Conservation (phyloP, 2,329 filamentous ascomycete genomes). For the Penicillium polonicum region DNA sequence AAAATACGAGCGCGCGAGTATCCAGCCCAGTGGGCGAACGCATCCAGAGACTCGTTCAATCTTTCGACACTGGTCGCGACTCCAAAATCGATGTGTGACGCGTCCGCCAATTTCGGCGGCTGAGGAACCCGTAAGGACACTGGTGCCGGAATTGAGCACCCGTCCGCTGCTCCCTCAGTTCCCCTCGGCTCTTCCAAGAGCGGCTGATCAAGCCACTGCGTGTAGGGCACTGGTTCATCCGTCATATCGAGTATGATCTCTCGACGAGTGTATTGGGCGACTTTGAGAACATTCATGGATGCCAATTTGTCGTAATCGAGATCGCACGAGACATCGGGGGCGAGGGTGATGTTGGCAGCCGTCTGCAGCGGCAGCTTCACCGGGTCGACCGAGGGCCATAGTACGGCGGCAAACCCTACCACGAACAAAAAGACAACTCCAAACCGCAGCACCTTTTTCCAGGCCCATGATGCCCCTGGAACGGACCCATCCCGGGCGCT, state of each 20-base stretch:
- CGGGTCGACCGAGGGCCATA: conserved; percentile 28
- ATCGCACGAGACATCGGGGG: conserved; percentile 29
- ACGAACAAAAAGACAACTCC: conserved; percentile 27
- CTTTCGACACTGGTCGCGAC: conserved; percentile 56
- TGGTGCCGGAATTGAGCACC: conserved; percentile 45
- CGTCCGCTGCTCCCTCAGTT: conserved; percentile 23
- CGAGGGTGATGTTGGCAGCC: conserved; percentile 33
- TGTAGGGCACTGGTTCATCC: conserved; percentile 25
- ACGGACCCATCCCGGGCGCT: conserved; percentile 26
- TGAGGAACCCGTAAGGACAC: conserved; percentile 50
- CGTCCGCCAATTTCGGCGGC: conserved; percentile 46
- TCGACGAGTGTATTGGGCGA: conserved; percentile 33
- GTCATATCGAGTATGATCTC: conserved; percentile 29
- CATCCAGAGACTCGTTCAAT: conserved; percentile 51
- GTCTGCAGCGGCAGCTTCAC: conserved; percentile 13
- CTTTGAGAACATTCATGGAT: conserved; percentile 27
- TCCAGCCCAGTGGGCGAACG: conserved; percentile 58
- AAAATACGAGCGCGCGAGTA: conserved; percentile 54
- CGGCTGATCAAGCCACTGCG: conserved; percentile 29
- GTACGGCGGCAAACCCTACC: conserved; percentile 25
- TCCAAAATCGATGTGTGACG: conserved; percentile 56
- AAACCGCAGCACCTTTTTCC: conserved; percentile 35
- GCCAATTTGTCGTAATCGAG: conserved; percentile 27
- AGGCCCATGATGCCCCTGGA: conserved; percentile 31
- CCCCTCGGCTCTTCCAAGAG: conserved; percentile 20